A percentile compares a stretch with the other conserved stretches of the same genome.
phyloP scores from a whole-genome alignment of 1,284 basidiomycete species.

The Quambalaria eucalypti region DNA sequence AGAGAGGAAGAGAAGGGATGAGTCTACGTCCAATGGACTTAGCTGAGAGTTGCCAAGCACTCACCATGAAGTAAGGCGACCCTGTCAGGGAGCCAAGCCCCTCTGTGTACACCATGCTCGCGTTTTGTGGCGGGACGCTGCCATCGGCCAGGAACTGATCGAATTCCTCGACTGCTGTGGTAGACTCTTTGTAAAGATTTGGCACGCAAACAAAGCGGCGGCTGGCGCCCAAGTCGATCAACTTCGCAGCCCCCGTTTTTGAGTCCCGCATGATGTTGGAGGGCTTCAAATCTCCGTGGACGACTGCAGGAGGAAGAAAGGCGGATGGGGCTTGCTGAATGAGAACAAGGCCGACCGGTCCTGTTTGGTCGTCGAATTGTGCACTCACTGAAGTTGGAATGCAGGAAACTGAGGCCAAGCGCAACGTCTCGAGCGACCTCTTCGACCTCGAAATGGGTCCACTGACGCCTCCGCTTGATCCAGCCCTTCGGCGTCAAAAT shows the following conservation, averaged over 20 bases:
- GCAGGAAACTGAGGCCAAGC: conserved; percentile 12
- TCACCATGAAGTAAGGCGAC: conserved; percentile 22
- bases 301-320: conserved; percentile 14
- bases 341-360: no score
- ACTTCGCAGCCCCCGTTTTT: conserved; percentile 25
- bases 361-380: background rate
- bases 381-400: conserved; percentile 1
- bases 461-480: conserved; percentile 15
- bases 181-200: conserved; percentile 22
- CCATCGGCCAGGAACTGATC: conserved; percentile 10
- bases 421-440: conserved; percentile 21
- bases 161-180: conserved; percentile 24
- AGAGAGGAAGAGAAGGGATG: conserved; percentile 16
- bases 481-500: conserved; percentile 20
- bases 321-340: background rate
- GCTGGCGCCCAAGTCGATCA: conserved; percentile 32
- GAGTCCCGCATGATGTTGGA: conserved; percentile 36
- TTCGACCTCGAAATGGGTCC: conserved; percentile 25
- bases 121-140: background rate
- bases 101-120: conserved; percentile 12
- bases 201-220: conserved; percentile 28
- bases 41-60: background rate
- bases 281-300: conserved; percentile 35
- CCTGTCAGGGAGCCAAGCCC: conserved; percentile 34
- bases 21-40: background rate